Evolutionary conservation across 2,329 filamentous ascomycete genomes (phyloP), one percentile per base, ranked within the genome.

Genomic region (Ophiosphaerella korrae): DNA sequence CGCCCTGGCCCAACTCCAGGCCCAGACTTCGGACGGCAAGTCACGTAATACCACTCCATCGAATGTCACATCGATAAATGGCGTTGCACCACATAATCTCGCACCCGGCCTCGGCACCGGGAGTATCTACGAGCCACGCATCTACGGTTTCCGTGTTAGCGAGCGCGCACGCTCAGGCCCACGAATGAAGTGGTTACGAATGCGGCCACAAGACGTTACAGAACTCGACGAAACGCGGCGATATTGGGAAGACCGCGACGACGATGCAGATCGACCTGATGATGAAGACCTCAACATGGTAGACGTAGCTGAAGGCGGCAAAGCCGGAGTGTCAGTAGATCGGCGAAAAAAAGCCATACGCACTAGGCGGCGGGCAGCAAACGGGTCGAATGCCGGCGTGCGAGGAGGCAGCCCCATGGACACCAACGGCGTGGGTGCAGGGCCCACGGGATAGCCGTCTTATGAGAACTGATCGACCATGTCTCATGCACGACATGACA

Each of bases 91-190:
- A 4, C 83, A 86, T 63, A 99, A 97, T 73, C 88, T 97, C 59
- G 92, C 89, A 1, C 92, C 94, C 0, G 91, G 92, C 1, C 81
- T 99, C 2, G 94, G 94, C 9, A 79, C 79, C 42, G 85, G 86
- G 52, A 91, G 87, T 72, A 90, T 97, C 66, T 97, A 97, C 76
- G 91, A 97, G 71, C 92, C 94, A 52, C 89, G 88, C 62, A 97
- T 99, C 72, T 99, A 97, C 75, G 94, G 94, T 24, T 99, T 99
- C 79, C 85, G 89, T 55, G 94, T 99, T 18, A 93, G 90, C 14
- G 94, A 97, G 75, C 82, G 92, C 50, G 90, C 94, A 36, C 86
- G 89, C 61, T 92, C 90, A 21, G 94, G 94, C 0, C 94, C 94
- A 11, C 84, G 94, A 54, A 99, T 99, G 94, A 92, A 92, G 72